Conservation (phyloP, 2,329 filamentous ascomycete genomes). For the Rugonectria rugulosa region DNA sequence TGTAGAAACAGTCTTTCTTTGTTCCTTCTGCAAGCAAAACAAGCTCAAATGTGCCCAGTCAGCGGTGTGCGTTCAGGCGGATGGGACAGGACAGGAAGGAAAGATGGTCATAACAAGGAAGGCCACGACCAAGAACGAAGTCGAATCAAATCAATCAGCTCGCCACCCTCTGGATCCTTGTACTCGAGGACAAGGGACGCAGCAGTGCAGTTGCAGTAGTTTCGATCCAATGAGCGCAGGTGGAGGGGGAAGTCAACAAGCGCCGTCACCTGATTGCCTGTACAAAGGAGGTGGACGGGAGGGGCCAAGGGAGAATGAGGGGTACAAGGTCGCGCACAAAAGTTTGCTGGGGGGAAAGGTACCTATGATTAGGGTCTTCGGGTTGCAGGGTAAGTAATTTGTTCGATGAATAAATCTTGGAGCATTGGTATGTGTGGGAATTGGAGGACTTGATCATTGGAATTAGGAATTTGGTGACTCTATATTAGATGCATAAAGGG, state of each 20-base stretch:
- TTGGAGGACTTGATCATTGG: not conserved
- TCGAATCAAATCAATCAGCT: constrained; percentile 1
- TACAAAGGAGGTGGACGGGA: constrained; percentile 29
- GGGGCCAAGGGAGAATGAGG: constrained; percentile 17
- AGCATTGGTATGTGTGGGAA: not conserved
- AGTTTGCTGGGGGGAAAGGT: not conserved
- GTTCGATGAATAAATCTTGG: not conserved
- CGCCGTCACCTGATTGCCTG: constrained; percentile 39
- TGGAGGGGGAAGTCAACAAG: constrained; percentile 41
- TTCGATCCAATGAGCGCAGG: constrained; percentile 23
- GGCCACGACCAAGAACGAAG: constrained; percentile 15
- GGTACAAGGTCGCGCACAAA: not conserved
- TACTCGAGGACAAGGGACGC: constrained; percentile 30
- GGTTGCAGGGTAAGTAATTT: not conserved
- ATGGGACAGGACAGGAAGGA: constrained; percentile 30
- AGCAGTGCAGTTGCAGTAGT: constrained; percentile 15
- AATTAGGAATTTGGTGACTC: not conserved
- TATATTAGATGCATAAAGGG: not conserved
- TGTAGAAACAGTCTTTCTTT: constrained; percentile 36
- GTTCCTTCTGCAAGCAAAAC: constrained; percentile 34
- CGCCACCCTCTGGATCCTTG: constrained; percentile 30
- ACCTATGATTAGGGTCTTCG: not conserved
- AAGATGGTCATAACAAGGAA: constrained; percentile 19
- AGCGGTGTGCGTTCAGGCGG: constrained; percentile 22
- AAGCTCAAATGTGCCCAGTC: constrained; percentile 26